Conservation (phyloP, 805 yeast species). For the Starmerella scarabaei region DNA sequence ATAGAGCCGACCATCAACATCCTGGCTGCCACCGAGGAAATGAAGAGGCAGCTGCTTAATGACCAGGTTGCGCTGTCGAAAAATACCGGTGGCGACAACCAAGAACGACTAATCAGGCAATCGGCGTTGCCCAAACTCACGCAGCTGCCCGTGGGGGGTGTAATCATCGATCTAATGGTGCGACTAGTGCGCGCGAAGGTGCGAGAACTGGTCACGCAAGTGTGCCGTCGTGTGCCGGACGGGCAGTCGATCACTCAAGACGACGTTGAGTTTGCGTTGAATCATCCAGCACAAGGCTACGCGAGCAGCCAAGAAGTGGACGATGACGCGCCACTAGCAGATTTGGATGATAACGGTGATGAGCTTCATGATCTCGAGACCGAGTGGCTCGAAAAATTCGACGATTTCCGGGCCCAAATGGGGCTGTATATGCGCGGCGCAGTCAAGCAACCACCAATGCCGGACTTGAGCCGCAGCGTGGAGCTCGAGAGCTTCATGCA, state of each 20-base stretch:
- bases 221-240: background rate
- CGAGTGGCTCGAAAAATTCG: slow-evolving; percentile 4
- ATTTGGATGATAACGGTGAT: background rate
- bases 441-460: too few relatives aligned
- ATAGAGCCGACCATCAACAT: slow-evolving; percentile 1
- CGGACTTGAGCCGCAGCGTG: too few relatives aligned
- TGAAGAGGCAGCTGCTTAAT: background rate
- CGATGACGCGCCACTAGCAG: background rate
- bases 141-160: background rate
- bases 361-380: slow-evolving; percentile 1
- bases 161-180: too few relatives aligned
- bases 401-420: background rate
- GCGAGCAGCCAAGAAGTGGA: too few relatives aligned
- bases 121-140: background rate
- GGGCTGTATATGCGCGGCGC: background rate
- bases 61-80: too few relatives aligned
- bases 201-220: background rate
- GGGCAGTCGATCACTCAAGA: background rate
- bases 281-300: too few relatives aligned
- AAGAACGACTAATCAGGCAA: background rate
- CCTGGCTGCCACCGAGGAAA: background rate
- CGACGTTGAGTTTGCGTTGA: background rate
- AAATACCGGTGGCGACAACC: too few relatives aligned
- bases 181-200: background rate
- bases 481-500: too few relatives aligned